phyloP scores from a whole-genome alignment of 306 rosid species.

The Sindora glabra region DNA sequence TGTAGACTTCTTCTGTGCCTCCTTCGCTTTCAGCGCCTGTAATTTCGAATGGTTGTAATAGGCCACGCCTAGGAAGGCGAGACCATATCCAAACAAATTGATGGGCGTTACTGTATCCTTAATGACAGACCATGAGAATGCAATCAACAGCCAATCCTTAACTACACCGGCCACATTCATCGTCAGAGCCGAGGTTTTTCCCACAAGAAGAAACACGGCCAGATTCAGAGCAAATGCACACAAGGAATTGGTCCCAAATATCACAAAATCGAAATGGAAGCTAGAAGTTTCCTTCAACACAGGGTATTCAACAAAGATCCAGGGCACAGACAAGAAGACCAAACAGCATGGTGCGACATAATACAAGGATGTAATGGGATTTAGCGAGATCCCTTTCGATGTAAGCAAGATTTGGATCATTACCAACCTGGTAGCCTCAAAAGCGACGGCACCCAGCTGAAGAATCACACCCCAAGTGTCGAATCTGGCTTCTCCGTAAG shows the following conservation, averaged over 20 bases:
- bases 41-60: conserved; percentile 78
- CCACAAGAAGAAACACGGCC: conserved; percentile 74
- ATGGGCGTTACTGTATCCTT: conserved; percentile 79
- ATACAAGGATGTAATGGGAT: conserved; percentile 72
- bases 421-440: conserved; percentile 78
- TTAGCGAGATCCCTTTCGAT: conserved; percentile 76
- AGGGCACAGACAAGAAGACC: conserved; percentile 49
- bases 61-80: conserved; percentile 75
- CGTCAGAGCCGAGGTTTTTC: conserved; percentile 81
- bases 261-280: conserved; percentile 47
- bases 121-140: conserved; percentile 84
- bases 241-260: conserved; percentile 68
- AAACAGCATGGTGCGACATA: conserved; percentile 84
- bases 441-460: conserved; percentile 78
- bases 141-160: conserved; percentile 80
- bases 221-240: conserved; percentile 84
- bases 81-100: conserved; percentile 71
- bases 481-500: conserved; percentile 75
- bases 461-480: conserved; percentile 72
- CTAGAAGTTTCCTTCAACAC: conserved; percentile 46
- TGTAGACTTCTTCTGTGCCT: conserved; percentile 57
- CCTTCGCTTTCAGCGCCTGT: conserved; percentile 78
- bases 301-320: conserved; percentile 76
- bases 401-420: conserved; percentile 80
- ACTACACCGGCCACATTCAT: conserved; percentile 95